Conservation (phyloP, 805 yeast genomes). For the Blastobotrys parvus region DNA sequence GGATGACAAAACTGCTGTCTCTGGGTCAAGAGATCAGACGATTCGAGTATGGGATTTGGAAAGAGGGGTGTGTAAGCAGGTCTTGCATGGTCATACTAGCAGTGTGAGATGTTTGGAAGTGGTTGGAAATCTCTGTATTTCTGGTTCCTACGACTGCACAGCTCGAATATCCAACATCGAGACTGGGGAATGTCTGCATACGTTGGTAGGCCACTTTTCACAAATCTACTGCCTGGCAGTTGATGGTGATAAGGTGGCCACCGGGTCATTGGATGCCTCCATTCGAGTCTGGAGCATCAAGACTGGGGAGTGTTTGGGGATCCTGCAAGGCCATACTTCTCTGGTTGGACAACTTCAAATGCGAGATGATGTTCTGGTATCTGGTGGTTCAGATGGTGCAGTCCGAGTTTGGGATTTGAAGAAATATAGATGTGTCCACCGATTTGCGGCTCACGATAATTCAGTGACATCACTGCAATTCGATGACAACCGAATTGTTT, state of each 20-base stretch:
- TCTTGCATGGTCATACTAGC: conserved; percentile 61
- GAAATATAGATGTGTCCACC: conserved; percentile 69
- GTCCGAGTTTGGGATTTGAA: conserved; percentile 78
- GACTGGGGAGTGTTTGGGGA: conserved; percentile 71
- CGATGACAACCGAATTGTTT: conserved; percentile 32
- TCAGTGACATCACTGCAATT: conserved; percentile 35
- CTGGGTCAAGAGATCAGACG: conserved; percentile 88
- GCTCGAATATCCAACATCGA: conserved; percentile 88
- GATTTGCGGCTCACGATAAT: conserved; percentile 38
- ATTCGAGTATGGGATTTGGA: conserved; percentile 93
- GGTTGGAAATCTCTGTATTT: conserved; percentile 62
- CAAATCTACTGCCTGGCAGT: conserved; percentile 91
- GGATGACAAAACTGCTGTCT: conserved; percentile 65
- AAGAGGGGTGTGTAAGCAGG: conserved; percentile 72
- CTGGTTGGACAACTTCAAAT: conserved; percentile 83
- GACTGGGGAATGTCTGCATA: conserved; percentile 82
- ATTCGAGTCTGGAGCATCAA: conserved; percentile 93
- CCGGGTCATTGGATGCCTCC: conserved; percentile 91
- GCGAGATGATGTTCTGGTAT: conserved; percentile 59
- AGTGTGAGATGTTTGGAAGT: conserved; percentile 73
- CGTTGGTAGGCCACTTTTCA: conserved; percentile 84
- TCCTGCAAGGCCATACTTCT: conserved; percentile 80
- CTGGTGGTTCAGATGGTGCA: conserved; percentile 83
- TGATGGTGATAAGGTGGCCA: conserved; percentile 82
- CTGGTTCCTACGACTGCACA: conserved; percentile 84